A percentile compares a stretch with the other conserved stretches of the same genome.
Evolutionary conservation across 768 basidiomycete genomes (phyloP).

Genomic region (Pleurotus ostreatus): DNA sequence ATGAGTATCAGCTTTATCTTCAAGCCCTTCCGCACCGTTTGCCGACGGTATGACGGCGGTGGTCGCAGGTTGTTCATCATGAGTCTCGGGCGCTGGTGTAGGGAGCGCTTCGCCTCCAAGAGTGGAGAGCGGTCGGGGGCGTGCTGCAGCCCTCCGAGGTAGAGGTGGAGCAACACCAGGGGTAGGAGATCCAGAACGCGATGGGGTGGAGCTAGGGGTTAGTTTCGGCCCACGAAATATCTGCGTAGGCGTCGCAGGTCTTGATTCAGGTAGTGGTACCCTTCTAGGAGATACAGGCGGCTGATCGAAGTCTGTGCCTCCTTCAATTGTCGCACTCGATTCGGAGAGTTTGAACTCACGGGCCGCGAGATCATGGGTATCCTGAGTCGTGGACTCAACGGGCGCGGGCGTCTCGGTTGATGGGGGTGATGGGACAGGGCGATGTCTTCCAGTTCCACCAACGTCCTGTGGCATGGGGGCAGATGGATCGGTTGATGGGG

Average conservation of each 20-base stretch:
- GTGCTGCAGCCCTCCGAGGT: conserved; percentile 60
- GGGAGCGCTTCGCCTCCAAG: background rate
- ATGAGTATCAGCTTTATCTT: no score
- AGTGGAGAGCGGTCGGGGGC: conserved; percentile 30
- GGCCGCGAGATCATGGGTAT: no score
- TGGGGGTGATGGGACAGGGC: background rate
- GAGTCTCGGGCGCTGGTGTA: no score
- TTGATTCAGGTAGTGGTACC: conserved; percentile 40
- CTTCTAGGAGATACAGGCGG: conserved; percentile 26
- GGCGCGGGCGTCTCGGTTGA: background rate
- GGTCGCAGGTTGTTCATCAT: no score
- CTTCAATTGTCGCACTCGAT: background rate
- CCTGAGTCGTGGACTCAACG: no score
- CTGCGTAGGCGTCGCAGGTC: conserved; percentile 34
- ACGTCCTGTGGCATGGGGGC: background rate
- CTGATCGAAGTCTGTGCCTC: background rate
- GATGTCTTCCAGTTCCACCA: background rate
- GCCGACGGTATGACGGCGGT: no score
- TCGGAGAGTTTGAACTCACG: background rate
- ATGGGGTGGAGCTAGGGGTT: background rate
- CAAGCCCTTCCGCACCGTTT: no score
- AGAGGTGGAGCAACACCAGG: conserved; percentile 46
- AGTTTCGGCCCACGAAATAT: background rate
- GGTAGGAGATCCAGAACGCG: conserved; percentile 17
- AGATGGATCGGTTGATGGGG: background rate